phyloP scores from a whole-genome alignment of 2,329 filamentous ascomycete species.

The Cordyceps militaris region DNA sequence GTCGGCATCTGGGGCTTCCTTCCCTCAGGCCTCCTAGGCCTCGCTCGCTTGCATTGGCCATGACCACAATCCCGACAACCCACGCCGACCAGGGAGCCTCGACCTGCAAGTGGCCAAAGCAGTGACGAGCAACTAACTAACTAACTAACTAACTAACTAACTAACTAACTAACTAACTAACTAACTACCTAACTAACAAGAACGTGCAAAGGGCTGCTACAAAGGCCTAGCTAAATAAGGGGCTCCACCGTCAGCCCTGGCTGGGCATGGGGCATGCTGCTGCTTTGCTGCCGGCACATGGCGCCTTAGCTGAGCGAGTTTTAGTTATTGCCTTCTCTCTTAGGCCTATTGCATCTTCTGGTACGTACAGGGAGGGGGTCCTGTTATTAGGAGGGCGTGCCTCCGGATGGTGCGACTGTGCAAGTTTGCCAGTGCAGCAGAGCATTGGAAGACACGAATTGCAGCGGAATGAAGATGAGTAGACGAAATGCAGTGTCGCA shows the following conservation, averaged over 20 bases:
- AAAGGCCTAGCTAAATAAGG: neutral
- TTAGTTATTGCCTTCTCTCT: neutral
- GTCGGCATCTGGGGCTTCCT: neutral
- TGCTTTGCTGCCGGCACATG: neutral
- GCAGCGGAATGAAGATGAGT: neutral
- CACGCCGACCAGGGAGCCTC: neutral
- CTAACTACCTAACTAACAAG: no score
- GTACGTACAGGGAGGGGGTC: neutral
- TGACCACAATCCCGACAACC: no score
- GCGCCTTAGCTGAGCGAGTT: slow-evolving; percentile 3
- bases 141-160: no score
- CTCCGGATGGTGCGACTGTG: no score
- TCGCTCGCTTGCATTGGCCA: neutral
- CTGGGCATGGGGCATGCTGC: neutral
- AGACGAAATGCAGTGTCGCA: neutral
- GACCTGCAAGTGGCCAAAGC: neutral
- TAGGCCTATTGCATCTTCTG: neutral
- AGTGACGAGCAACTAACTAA: neutral
- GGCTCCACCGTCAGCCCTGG: slow-evolving; percentile 11
- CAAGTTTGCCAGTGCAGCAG: neutral
- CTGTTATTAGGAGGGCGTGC: neutral
- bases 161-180: no score
- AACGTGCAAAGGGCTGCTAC: neutral
- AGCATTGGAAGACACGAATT: neutral
- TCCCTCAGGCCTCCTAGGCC: no score